Conservation (phyloP, 257 asterid species). For the Coffea canephora region DNA sequence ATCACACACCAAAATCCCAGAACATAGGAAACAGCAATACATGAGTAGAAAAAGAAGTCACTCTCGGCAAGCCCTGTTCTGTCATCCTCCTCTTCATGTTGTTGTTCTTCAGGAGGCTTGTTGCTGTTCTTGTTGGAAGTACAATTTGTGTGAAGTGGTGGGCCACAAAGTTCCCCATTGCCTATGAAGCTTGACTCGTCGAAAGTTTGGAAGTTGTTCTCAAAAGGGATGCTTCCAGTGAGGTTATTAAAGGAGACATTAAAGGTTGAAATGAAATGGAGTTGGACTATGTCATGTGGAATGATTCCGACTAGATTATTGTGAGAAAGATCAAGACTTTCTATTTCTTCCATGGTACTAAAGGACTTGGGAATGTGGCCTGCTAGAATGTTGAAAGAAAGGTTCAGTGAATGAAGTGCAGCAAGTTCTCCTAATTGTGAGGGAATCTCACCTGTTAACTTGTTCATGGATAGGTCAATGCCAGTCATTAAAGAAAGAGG, state of each 20-base stretch:
- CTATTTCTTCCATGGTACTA: neutral
- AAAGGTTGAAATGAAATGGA: conserved; percentile 16
- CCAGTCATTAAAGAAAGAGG: conserved; percentile 14
- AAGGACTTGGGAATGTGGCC: conserved; percentile 20
- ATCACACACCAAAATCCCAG: conserved; percentile 25
- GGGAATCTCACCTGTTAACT: conserved; percentile 5
- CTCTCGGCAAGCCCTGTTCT: conserved; percentile 13
- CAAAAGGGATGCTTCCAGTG: conserved; percentile 17
- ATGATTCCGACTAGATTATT: conserved; percentile 19
- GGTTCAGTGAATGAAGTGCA: conserved; percentile 20
- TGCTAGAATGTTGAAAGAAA: conserved; percentile 8
- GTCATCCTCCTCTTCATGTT: conserved; percentile 12
- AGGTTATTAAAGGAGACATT: conserved; percentile 16
- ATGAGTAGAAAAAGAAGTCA: conserved; percentile 25
- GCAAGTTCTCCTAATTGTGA: conserved; percentile 8
- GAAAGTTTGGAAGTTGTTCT: conserved; percentile 17
- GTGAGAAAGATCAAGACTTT: conserved; percentile 22
- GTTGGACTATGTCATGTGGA: conserved; percentile 14
- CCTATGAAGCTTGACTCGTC: conserved; percentile 17
- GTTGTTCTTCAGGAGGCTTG: conserved; percentile 2
- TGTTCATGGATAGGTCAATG: conserved; percentile 21
- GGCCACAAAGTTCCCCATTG: conserved; percentile 22
- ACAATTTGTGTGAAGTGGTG: conserved; percentile 15
- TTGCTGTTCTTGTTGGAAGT: too few relatives aligned
- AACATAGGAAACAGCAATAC: conserved; percentile 20